A percentile compares a stretch with the other conserved stretches of the same genome.
Evolutionary conservation across 805 yeast species (phyloP).

Genomic region (Metschnikowia baotianmanensis): DNA sequence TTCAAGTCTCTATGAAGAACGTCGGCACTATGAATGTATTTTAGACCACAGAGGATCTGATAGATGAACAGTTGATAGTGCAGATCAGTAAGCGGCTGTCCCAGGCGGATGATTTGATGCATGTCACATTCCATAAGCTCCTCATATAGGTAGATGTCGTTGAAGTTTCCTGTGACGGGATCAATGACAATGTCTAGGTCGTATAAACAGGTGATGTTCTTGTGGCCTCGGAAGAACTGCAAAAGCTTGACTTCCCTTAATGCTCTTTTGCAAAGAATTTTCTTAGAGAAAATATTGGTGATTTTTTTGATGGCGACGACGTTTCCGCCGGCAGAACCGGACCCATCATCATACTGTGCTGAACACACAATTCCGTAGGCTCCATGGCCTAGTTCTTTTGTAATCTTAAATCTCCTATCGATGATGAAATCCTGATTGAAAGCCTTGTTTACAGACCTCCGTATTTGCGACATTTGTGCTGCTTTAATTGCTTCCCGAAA

Average conservation of each 20-base stretch:
- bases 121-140: constrained; percentile 98
- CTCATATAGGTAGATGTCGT: constrained; percentile 90
- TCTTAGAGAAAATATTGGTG: constrained; percentile 89
- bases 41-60: constrained; percentile 87
- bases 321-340: constrained; percentile 29
- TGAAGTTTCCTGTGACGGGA: constrained; percentile 59
- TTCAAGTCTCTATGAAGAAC: constrained; percentile 92
- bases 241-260: constrained; percentile 85
- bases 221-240: constrained; percentile 93
- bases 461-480: constrained; percentile 21
- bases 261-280: constrained; percentile 88
- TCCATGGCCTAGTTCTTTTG: constrained; percentile 95
- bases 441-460: constrained; percentile 39
- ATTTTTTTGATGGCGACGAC: constrained; percentile 92
- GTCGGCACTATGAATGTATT: constrained; percentile 87
- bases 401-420: constrained; percentile 82
- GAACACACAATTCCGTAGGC: constrained; percentile 97
- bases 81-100: constrained; percentile 89
- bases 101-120: constrained; percentile 94
- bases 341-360: constrained; percentile 81
- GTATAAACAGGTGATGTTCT: constrained; percentile 91
- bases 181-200: constrained; percentile 90
- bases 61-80: constrained; percentile 93
- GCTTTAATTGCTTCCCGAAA: too few species aligned
- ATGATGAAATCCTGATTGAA: constrained; percentile 88